Conservation (phyloP, 1,284 basidiomycete species). For the Amylostereum areolatum region DNA sequence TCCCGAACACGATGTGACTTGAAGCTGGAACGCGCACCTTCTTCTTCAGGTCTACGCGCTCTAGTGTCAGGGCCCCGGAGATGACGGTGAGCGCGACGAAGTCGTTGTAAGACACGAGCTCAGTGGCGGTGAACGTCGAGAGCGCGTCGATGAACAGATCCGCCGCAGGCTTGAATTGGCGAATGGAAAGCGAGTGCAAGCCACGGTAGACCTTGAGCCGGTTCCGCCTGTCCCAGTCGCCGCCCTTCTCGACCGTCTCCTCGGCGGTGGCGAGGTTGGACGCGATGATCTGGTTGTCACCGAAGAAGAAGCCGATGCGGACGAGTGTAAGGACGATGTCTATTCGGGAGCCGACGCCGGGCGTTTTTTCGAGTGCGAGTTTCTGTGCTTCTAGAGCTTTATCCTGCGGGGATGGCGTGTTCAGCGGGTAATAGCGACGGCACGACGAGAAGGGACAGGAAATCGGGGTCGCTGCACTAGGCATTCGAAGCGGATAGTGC, state of each 20-base stretch:
- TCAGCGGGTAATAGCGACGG: background rate
- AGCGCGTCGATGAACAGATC: slow-evolving; percentile 85
- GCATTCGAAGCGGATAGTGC: too few species aligned
- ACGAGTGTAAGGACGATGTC: slow-evolving; percentile 89
- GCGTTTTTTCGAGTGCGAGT: slow-evolving; percentile 86
- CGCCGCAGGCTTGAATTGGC: slow-evolving; percentile 70
- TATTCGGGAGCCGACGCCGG: slow-evolving; percentile 89
- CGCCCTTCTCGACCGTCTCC: slow-evolving; percentile 90
- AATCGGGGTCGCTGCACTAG: too few species aligned
- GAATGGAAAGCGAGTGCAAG: slow-evolving; percentile 80
- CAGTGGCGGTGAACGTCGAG: slow-evolving; percentile 91
- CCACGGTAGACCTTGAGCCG: slow-evolving; percentile 95
- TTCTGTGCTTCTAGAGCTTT: slow-evolving; percentile 76
- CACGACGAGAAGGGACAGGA: too few species aligned
- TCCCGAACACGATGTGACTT: too few species aligned
- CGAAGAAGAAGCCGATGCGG: slow-evolving; percentile 89
- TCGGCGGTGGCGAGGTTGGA: slow-evolving; percentile 78
- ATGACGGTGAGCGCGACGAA: slow-evolving; percentile 89
- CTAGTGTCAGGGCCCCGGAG: slow-evolving; percentile 71
- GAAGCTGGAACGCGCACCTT: slow-evolving; percentile 44
- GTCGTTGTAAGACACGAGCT: slow-evolving; percentile 86
- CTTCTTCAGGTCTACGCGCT: slow-evolving; percentile 87
- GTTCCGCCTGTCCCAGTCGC: slow-evolving; percentile 97
- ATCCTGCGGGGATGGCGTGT: slow-evolving; percentile 40
- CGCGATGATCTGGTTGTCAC: slow-evolving; percentile 73